phyloP scores from a whole-genome alignment of 352 stramenopile species.

The Achlya hypogyna region DNA sequence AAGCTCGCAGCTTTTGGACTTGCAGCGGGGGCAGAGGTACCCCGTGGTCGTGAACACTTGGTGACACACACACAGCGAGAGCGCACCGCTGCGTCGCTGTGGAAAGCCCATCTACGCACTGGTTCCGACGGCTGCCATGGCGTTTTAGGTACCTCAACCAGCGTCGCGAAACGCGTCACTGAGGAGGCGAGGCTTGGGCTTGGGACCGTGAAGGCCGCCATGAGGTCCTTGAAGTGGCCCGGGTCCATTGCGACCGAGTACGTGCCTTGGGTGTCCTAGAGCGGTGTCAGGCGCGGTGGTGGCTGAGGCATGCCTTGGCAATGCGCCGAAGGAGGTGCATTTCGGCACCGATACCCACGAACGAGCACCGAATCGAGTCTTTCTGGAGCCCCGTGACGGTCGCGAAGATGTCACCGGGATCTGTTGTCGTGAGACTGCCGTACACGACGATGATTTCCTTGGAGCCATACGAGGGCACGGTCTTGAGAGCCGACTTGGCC shows the following conservation, averaged over 20 bases:
- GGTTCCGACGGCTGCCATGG: background rate
- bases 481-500: slow-evolving; percentile 85
- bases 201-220: slow-evolving; percentile 91
- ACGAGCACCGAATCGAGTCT: slow-evolving; percentile 87
- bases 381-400: slow-evolving; percentile 86
- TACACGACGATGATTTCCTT: slow-evolving; percentile 92
- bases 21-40: slow-evolving; percentile 92
- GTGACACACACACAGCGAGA: slow-evolving; percentile 81
- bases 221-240: slow-evolving; percentile 86
- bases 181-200: slow-evolving; percentile 78
- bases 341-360: slow-evolving; percentile 92
- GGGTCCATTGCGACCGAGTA: slow-evolving; percentile 92
- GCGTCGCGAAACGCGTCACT: slow-evolving; percentile 51
- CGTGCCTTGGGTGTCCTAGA: slow-evolving; percentile 86
- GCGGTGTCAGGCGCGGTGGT: background rate
- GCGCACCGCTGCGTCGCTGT: slow-evolving; percentile 51
- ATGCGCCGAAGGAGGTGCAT: slow-evolving; percentile 84
- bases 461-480: slow-evolving; percentile 72
- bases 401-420: slow-evolving; percentile 94
- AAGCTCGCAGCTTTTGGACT: slow-evolving; percentile 91
- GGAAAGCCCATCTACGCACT: slow-evolving; percentile 60
- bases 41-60: slow-evolving; percentile 83
- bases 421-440: slow-evolving; percentile 91
- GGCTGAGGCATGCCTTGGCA: slow-evolving; percentile 23
- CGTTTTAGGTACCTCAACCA: slow-evolving; percentile 54